A percentile compares a stretch with the other conserved stretches of the same genome.
Evolutionary conservation across 768 basidiomycete species (phyloP).

Genomic region (Obba rivulosa): DNA sequence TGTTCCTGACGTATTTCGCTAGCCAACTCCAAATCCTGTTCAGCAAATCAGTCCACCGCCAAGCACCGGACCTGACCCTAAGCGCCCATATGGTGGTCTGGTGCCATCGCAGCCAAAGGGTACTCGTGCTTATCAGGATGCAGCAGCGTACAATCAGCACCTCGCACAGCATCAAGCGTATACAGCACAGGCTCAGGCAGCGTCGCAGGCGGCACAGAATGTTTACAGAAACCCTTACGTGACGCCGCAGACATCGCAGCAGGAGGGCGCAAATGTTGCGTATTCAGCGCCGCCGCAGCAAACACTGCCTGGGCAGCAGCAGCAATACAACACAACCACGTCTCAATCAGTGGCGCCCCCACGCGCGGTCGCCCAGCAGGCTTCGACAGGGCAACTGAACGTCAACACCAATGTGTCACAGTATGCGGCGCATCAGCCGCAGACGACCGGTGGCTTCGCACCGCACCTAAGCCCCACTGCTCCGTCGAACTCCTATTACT

Average conservation of each 20-base stretch:
- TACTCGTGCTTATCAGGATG: constrained; percentile 83
- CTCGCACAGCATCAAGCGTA: constrained; percentile 91
- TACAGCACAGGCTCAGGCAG: constrained; percentile 79
- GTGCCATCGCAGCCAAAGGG: constrained; percentile 87
- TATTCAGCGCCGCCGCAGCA: constrained; percentile 9
- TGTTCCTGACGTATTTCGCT: constrained; percentile 7
- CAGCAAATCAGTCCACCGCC: constrained; percentile 29
- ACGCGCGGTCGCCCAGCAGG: constrained; percentile 43
- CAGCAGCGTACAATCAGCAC: constrained; percentile 91
- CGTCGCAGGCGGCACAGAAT: constrained; percentile 64
- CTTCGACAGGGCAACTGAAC: constrained; percentile 42
- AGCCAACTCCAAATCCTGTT: constrained; percentile 22
- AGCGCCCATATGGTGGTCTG: constrained; percentile 90
- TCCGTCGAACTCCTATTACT: constrained; percentile 65
- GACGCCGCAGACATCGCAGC: constrained; percentile 34
- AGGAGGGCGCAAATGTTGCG: constrained; percentile 9
- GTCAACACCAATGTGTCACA: constrained; percentile 22
- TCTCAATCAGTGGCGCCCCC: constrained; percentile 22
- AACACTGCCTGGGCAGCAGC: constrained; percentile 4
- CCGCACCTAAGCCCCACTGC: constrained; percentile 40
- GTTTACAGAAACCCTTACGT: constrained; percentile 81
- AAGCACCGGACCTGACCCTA: constrained; percentile 46
- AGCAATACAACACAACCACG: constrained; percentile 21
- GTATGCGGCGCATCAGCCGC: constrained; percentile 14
- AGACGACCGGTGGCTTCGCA: constrained; percentile 15